These are phyloP conservation scores for Macadamia tetraphylla DNA, from an alignment of 164 flowering plant genomes.

Conservation along the genomic window DNA sequence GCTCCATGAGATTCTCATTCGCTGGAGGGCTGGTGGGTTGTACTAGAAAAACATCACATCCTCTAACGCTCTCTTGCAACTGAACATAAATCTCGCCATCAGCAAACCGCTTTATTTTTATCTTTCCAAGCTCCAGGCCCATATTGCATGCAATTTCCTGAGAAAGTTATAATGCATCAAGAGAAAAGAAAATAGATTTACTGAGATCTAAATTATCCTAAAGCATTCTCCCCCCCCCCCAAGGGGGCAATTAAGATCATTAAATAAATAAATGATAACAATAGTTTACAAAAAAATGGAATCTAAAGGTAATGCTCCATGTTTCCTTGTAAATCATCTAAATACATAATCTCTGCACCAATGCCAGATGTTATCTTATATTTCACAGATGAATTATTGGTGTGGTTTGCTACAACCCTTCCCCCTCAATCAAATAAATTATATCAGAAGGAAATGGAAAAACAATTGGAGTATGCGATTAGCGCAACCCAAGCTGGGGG, in stretches of 20 bases:
- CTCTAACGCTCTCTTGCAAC: conserved; percentile 93
- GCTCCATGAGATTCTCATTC: conserved; percentile 98
- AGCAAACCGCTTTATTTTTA: conserved; percentile 76
- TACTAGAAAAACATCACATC: conserved; percentile 89
- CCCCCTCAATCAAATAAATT: too few species aligned
- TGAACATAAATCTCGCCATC: conserved; percentile 97
- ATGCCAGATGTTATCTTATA: too few species aligned
- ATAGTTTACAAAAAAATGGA: neutral
- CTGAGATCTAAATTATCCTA: too few species aligned
- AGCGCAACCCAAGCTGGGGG: too few species aligned
- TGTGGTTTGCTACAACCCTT: too few species aligned
- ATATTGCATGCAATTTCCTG: conserved; percentile 94
- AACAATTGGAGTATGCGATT: too few species aligned
- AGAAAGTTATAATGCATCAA: neutral
- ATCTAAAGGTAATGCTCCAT: too few species aligned
- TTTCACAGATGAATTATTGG: too few species aligned
- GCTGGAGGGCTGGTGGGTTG: conserved; percentile 98
- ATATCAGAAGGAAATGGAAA: too few species aligned
- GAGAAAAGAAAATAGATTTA: neutral
- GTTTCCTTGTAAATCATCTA: too few species aligned
- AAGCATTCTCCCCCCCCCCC: neutral
- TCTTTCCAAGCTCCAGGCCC: conserved; percentile 88
- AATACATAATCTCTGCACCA: too few species aligned
- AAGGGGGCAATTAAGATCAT: neutral
- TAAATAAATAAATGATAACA: neutral